Percentiles rank a stretch among this genome's conserved stretches.
Evolutionary conservation across 2,329 filamentous ascomycete genomes (phyloP).

Genomic region (Aspergillus fumigatiaffinis): DNA sequence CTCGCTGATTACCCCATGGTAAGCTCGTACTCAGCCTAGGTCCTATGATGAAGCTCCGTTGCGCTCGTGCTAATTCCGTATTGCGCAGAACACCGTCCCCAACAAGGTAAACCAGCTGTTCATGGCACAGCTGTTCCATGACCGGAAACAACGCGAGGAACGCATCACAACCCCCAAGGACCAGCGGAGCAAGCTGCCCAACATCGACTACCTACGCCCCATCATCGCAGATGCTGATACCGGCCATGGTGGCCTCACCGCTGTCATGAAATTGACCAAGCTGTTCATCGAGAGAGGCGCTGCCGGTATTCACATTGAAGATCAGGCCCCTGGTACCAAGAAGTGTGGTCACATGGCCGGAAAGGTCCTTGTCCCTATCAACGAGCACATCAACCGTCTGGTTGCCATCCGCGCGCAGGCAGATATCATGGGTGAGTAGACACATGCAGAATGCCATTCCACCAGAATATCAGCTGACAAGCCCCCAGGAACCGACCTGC

Average conservation of each 20-base stretch:
- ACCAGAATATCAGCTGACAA: conserved; percentile 3
- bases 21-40: conserved; percentile 26
- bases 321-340: conserved; percentile 97
- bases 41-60: background rate
- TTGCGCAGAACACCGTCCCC: conserved; percentile 78
- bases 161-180: conserved; percentile 71
- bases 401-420: conserved; percentile 96
- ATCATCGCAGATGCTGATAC: conserved; percentile 97
- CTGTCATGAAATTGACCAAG: conserved; percentile 99
- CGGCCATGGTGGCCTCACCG: conserved; percentile 94
- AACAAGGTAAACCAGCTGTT: conserved; percentile 98
- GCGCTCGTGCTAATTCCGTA: conserved; percentile 9
- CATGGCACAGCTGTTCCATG: conserved; percentile 98
- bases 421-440: conserved; percentile 84
- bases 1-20: conserved; percentile 95
- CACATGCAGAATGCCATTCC: background rate
- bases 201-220: conserved; percentile 89
- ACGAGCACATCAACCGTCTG: conserved; percentile 95
- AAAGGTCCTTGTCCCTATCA: conserved; percentile 94
- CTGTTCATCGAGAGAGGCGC: conserved; percentile 95
- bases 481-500: conserved; percentile 67
- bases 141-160: conserved; percentile 97
- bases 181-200: conserved; percentile 68
- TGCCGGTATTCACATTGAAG: conserved; percentile 97
- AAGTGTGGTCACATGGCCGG: conserved; percentile 99